phyloP scores from a whole-genome alignment of 2,329 filamentous ascomycete genomes.

The Cladorrhinum sp. region DNA sequence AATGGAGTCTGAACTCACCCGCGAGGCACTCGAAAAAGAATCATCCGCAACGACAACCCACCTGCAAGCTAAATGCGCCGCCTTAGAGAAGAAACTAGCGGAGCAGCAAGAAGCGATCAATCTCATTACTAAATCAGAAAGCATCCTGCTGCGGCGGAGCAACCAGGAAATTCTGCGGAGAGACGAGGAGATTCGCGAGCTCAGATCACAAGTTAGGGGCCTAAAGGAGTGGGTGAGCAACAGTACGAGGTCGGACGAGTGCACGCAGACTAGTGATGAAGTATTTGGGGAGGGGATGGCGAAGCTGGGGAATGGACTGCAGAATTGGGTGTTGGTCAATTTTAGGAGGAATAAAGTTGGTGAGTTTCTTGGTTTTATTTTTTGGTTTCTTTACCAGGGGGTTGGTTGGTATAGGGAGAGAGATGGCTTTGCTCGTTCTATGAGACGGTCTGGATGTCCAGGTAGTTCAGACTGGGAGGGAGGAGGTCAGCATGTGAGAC shows the following conservation, averaged over 20 bases:
- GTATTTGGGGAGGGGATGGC: slow-evolving; percentile 62
- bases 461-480: too few species aligned
- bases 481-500: too few species aligned
- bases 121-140: too few species aligned
- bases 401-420: too few species aligned
- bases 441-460: too few species aligned
- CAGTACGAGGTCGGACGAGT: slow-evolving; percentile 59
- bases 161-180: slow-evolving; percentile 29
- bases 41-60: slow-evolving; percentile 53
- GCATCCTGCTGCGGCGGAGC: too few species aligned
- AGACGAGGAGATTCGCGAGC: slow-evolving; percentile 55
- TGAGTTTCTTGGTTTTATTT: slow-evolving; percentile 31
- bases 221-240: slow-evolving; percentile 71
- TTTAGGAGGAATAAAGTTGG: slow-evolving; percentile 62
- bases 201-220: slow-evolving; percentile 60
- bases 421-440: too few species aligned
- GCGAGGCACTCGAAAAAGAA: slow-evolving; percentile 49
- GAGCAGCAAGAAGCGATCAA: neutral
- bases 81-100: slow-evolving; percentile 49
- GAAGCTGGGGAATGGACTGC: slow-evolving; percentile 62
- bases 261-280: slow-evolving; percentile 64
- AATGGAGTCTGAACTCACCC: slow-evolving; percentile 53
- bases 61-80: slow-evolving; percentile 56
- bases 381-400: too few species aligned
- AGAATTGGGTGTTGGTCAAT: slow-evolving; percentile 72